Percentiles rank a stretch among this genome's conserved stretches.
These are phyloP conservation scores for Aureobasidium sp. DNA, from an alignment of 2,329 filamentous ascomycete species.

Conservation along the genomic window DNA sequence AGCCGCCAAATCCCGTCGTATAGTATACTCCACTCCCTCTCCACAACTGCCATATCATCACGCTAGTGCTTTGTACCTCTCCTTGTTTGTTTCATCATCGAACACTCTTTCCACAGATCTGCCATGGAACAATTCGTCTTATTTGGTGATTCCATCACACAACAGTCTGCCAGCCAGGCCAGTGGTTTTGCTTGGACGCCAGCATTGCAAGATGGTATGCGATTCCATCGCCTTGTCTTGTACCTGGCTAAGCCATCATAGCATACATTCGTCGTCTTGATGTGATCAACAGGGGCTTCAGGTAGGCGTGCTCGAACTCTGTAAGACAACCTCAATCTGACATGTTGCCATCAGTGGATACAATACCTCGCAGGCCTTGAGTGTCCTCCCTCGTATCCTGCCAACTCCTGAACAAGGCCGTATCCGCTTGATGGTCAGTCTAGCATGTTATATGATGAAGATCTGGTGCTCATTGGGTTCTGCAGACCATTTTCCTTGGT, in stretches of 20 bases:
- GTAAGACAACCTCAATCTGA: not conserved
- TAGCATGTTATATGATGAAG: not conserved
- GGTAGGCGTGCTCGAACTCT: constrained; percentile 27
- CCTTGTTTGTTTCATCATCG: not conserved
- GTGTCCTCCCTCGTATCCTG: constrained; percentile 61
- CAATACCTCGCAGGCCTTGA: constrained; percentile 66
- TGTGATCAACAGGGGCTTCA: constrained; percentile 80
- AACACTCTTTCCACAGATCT: not conserved
- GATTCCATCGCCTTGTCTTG: not conserved
- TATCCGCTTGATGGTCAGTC: constrained; percentile 57
- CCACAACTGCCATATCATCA: constrained; percentile 1
- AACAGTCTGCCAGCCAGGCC: constrained; percentile 52
- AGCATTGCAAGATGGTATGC: constrained; percentile 59
- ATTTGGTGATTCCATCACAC: constrained; percentile 83
- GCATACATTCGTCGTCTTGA: constrained; percentile 71
- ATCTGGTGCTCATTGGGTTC: not conserved
- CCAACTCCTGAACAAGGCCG: constrained; percentile 53
- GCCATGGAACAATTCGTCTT: constrained; percentile 55
- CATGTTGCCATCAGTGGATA: constrained; percentile 53
- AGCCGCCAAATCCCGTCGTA: not conserved
- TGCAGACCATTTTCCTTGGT: constrained; percentile 69
- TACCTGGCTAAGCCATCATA: constrained; percentile 27
- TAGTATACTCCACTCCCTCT: not conserved
- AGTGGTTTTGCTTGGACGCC: constrained; percentile 68
- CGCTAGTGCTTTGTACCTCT: not conserved